Conservation (phyloP, 441 rosid species). For the Brassica hybrid region DNA sequence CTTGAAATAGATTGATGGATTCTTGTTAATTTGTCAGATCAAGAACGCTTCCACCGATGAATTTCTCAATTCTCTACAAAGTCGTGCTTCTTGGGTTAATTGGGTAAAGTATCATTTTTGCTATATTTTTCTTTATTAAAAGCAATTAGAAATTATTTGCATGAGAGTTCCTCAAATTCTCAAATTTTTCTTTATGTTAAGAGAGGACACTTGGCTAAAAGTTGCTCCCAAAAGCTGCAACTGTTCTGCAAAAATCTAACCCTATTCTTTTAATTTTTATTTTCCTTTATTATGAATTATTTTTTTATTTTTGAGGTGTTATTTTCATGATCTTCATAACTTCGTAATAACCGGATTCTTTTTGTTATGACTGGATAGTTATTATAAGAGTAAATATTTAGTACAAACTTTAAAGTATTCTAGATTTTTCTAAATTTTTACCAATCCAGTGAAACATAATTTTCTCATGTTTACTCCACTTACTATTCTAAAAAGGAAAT, state of each 20-base stretch:
- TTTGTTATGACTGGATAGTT: too few species aligned
- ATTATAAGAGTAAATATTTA: too few species aligned
- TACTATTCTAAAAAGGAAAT: too few species aligned
- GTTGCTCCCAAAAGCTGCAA: constrained; percentile 41
- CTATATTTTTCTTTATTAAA: not conserved
- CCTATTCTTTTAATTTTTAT: not conserved
- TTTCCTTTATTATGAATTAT: not conserved
- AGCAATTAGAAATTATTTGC: constrained; percentile 6
- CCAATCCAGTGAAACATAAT: too few species aligned
- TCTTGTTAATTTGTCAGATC: constrained; percentile 51
- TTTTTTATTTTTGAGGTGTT: not conserved
- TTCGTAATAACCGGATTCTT: not conserved
- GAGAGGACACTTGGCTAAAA: constrained; percentile 34
- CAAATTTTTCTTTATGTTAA: not conserved
- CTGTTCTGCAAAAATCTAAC: constrained; percentile 22
- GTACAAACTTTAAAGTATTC: too few species aligned
- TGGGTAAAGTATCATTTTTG: constrained; percentile 49
- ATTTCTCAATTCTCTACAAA: too few species aligned
- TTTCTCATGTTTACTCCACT: too few species aligned
- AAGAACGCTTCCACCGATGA: constrained; percentile 63
- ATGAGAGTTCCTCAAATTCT: constrained; percentile 12
- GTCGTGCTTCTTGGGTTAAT: constrained; percentile 65
- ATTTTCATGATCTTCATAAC: not conserved
- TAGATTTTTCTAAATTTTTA: too few species aligned
- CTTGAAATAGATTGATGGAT: constrained; percentile 6